These are phyloP conservation scores for Lophiotrema nucula DNA, from an alignment of 495 filamentous ascomycete species.

Conservation along the genomic window DNA sequence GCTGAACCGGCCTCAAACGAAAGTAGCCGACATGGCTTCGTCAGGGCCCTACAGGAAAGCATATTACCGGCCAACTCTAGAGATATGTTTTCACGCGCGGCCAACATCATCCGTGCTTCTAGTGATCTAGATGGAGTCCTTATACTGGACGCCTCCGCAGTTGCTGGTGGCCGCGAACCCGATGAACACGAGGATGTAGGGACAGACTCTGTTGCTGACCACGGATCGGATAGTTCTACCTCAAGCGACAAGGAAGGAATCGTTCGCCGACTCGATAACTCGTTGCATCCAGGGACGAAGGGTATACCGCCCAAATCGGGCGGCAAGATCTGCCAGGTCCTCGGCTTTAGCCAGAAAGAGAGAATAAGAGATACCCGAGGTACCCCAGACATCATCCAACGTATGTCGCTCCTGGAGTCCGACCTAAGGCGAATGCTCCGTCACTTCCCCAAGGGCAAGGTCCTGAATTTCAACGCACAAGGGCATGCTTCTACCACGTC, in stretches of 20 bases:
- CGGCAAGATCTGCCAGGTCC: too few species aligned
- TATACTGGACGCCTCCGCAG: conserved; percentile 20
- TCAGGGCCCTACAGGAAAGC: conserved; percentile 17
- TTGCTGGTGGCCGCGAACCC: background rate
- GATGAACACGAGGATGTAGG: too few species aligned
- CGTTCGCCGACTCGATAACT: too few species aligned
- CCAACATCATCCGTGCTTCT: conserved; percentile 21
- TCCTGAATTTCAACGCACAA: conserved; percentile 11
- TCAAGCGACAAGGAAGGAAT: background rate
- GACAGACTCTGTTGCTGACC: too few species aligned
- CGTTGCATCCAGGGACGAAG: too few species aligned
- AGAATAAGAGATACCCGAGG: too few species aligned
- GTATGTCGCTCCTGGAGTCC: too few species aligned
- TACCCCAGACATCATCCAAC: too few species aligned
- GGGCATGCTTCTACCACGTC: too few species aligned
- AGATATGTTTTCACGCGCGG: conserved; percentile 24
- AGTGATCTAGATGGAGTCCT: conserved; percentile 24
- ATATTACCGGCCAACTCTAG: conserved; percentile 10
- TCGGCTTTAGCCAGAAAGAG: too few species aligned
- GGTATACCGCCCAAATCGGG: too few species aligned
- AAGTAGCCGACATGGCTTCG: background rate
- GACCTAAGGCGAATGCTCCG: conserved; percentile 16
- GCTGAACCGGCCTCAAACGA: background rate
- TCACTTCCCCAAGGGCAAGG: conserved; percentile 9
- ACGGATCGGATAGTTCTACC: background rate